Evolutionary conservation across 495 filamentous ascomycete genomes (phyloP), one percentile per base, ranked within the genome.

Genomic region (Astrocystis sublimbata): DNA sequence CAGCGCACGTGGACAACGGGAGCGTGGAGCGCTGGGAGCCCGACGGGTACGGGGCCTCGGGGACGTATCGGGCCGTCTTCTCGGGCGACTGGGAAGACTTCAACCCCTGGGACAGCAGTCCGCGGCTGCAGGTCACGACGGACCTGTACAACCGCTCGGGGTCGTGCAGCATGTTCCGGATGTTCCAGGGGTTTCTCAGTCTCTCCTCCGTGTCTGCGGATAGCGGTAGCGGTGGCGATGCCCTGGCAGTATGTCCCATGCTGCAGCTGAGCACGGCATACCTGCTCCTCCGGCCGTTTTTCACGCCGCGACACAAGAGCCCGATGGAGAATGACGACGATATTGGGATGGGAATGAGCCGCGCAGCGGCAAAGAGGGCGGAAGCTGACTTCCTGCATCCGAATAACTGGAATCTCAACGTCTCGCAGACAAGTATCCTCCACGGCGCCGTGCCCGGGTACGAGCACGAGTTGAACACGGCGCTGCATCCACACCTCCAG

Each of bases 11-110:
- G 30, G 92, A 97, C 63, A 87, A 89, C 38, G 92, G 92, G 15
- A 89, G 85, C 47, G 85, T 92, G 6, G 92, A 97, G 69, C 82
- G 92, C 12, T 97, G 93, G 92, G 92, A 96, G 69, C 80, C 87
- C n/a, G 81, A 85, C 13, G 91, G 90, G 36, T 96, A 97, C 70
- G 85, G 89, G 7, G 73, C 69, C 52, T 84, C 84, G 5, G 75
- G 76, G 1, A 88, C 91, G 1, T 97, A 94, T 71, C 73, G 81
- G 33, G 75, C 85, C 19, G 87, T 97, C 54, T 88, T 89, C 47
- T 67, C 84, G 28, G 92, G 92, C 0, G 72, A 79, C 1, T 97
- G 92, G 93, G 91, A 96, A 63, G 75, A 86, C 12, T 93, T 90
- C 65, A 88, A 96, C 68, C 85, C 92, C 2, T 96, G 88, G 87